phyloP scores from a whole-genome alignment of 495 filamentous ascomycete species.

The Jackrogersella multiformis region DNA sequence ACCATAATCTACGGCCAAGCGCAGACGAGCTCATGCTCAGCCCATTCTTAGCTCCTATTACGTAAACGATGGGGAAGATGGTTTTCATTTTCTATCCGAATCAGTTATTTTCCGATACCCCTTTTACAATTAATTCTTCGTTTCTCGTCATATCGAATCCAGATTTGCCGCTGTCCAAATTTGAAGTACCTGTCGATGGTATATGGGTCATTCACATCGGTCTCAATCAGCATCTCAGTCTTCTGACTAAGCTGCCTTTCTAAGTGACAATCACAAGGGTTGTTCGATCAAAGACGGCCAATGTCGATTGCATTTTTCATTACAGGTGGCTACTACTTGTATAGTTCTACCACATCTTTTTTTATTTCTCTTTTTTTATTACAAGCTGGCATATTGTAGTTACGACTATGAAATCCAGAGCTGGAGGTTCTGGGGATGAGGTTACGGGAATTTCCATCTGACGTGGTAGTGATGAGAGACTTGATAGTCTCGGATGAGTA shows the following conservation, averaged over 20 bases:
- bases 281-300: not conserved
- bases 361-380: not conserved
- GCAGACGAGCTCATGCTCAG: conserved; percentile 88
- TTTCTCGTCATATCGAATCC: conserved; percentile 11
- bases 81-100: conserved; percentile 5
- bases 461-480: not conserved
- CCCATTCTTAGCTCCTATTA: conserved; percentile 78
- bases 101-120: conserved; percentile 34
- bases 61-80: conserved; percentile 25
- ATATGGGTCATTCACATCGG: not conserved
- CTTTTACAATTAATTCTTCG: conserved; percentile 8
- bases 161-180: not conserved
- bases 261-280: not conserved
- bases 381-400: not conserved
- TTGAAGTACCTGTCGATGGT: not conserved
- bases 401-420: not conserved
- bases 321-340: not conserved
- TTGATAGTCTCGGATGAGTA: not conserved
- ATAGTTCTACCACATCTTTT: not conserved
- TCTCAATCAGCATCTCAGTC: not conserved
- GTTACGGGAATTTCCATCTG: conserved; percentile 6
- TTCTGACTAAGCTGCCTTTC: not conserved
- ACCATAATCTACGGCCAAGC: conserved; percentile 88
- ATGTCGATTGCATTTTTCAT: conserved; percentile 8
- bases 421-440: conserved; percentile 8